Base-by-base conservation (phyloP, 164 flowering plant genomes). In the Litsea cubeba region DNA sequence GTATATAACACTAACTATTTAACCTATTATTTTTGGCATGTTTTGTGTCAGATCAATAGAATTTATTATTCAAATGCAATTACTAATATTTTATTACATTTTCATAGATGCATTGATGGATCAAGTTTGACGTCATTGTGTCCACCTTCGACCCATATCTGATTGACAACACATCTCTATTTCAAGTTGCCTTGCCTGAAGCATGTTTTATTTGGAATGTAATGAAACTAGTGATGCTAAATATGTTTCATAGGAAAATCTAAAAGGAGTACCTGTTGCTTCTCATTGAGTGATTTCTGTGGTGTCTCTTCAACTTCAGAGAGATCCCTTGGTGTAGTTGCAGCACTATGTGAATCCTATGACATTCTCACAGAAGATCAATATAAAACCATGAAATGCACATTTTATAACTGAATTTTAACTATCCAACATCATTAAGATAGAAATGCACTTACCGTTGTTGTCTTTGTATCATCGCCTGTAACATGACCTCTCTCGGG, bases 271-370 rank as follows among this genome's bases (percentile, higher is more conserved):
- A 92, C 98, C 78, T 89, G 97, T 74, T 96, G 99, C 79, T 92
- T 96, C 82, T 94, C 98, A 76, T 96, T 94, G 14, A 96, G 91
- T 63, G 97, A 92, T 77, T 91, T 92, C 78, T 96, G 99, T 75
- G 99, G 99, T 76, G 85, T 92, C 73, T 90, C 99, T 73, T 96
- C 99, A 65, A 88, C 82, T 83, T 95, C 99, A 20, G 86, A 71
- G 71, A 60, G 76, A 3, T 90, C 97, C 79, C 87, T 86, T 62
- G 85, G 84, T 74, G 79, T 83, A 67, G 86, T 75, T 78, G 89
- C 82, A 51, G 86, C 74, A 77, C 88, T 88, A 28, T 85, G 90
- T 74, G 88, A 72, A 82, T 93, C 97, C 99, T 95, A 84, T 5
- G 46, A 66, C 50, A 66, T 66, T 66, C 24, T 66, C 69, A 30